Evolutionary conservation across 2,329 filamentous ascomycete species (phyloP).

Genomic region (Microdochium nivale): DNA sequence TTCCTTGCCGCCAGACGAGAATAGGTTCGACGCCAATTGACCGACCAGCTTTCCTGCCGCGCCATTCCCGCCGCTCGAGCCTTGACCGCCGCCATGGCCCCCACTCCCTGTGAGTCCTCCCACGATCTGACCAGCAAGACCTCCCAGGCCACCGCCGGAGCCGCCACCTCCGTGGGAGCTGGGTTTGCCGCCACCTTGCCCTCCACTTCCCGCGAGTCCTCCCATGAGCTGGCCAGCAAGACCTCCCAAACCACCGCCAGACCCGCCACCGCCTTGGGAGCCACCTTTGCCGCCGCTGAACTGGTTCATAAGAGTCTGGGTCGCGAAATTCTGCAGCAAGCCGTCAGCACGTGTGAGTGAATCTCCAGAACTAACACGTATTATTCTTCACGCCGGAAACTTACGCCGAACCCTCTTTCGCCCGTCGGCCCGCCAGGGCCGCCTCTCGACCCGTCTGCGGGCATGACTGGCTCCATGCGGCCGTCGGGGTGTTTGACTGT

Average conservation of each 20-base stretch:
- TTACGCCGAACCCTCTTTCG: slow-evolving; percentile 58
- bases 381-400: slow-evolving; percentile 19
- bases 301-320: slow-evolving; percentile 43
- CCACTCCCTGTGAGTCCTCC: slow-evolving; percentile 23
- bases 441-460: slow-evolving; percentile 38
- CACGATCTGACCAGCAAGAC: slow-evolving; percentile 34
- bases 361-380: too few relatives aligned
- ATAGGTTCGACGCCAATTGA: slow-evolving; percentile 46
- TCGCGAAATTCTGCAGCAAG: slow-evolving; percentile 43
- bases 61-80: slow-evolving; percentile 17
- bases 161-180: slow-evolving; percentile 9
- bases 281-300: slow-evolving; percentile 32
- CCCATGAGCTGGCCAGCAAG: slow-evolving; percentile 30
- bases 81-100: slow-evolving; percentile 16
- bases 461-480: slow-evolving; percentile 49
- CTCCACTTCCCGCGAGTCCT: slow-evolving; percentile 10
- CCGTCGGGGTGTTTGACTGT: slow-evolving; percentile 53
- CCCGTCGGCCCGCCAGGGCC: slow-evolving; percentile 32
- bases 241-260: slow-evolving; percentile 33
- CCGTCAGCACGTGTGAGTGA: slow-evolving; percentile 11
- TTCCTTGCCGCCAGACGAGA: slow-evolving; percentile 29
- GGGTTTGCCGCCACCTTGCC: slow-evolving; percentile 17
- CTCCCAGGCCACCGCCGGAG: slow-evolving; percentile 31
- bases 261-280: slow-evolving; percentile 19
- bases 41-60: slow-evolving; percentile 47